Conservation (phyloP, 2,329 filamentous ascomycete species). For the Fulvia fulva region DNA sequence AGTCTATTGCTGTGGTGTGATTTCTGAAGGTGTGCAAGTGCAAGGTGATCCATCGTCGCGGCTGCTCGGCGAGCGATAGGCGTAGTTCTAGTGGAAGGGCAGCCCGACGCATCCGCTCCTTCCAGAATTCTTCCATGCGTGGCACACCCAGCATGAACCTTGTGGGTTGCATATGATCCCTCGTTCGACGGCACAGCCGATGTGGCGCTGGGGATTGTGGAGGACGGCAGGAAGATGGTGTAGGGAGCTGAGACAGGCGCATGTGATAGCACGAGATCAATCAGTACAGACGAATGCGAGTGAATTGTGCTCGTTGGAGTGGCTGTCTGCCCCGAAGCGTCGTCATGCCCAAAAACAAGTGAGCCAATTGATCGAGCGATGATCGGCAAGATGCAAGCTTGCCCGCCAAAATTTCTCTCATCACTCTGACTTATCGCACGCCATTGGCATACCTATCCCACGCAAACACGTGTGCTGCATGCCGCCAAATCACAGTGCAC, state of each 20-base stretch:
- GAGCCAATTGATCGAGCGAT: neutral
- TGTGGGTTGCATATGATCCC: neutral
- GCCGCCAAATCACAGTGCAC: neutral
- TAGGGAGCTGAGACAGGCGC: neutral
- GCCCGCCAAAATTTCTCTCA: neutral
- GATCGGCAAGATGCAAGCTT: neutral
- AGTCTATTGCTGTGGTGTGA: neutral
- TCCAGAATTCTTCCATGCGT: neutral
- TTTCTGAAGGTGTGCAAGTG: too few relatives aligned
- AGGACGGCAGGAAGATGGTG: neutral
- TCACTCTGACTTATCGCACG: neutral
- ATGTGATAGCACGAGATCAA: neutral
- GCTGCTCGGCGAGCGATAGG: neutral
- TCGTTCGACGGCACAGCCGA: neutral
- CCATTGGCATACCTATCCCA: neutral
- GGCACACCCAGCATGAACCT: neutral
- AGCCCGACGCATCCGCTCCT: neutral
- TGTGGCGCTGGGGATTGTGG: neutral
- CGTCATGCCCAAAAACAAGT: neutral
- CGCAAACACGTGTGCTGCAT: neutral
- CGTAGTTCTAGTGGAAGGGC: neutral
- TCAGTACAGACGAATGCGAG: neutral
- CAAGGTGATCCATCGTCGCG: neutral
- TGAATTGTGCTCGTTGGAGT: neutral
- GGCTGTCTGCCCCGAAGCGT: neutral